Evolutionary conservation across 306 rosid genomes (phyloP).

Genomic region (Vigna angularis): DNA sequence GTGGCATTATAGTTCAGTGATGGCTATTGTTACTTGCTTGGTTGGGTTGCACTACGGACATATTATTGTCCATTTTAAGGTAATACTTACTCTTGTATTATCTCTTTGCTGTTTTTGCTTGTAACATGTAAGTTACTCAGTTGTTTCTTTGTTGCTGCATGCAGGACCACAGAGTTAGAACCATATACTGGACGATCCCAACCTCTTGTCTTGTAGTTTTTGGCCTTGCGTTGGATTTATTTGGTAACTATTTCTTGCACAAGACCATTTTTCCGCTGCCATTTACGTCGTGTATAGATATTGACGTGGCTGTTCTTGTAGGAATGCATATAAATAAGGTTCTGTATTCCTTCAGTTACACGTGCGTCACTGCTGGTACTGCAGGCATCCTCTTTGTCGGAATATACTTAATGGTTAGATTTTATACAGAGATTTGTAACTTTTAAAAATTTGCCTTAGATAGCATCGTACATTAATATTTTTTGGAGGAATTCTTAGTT

Average conservation of each 20-base stretch:
- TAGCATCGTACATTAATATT: no score
- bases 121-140: background rate
- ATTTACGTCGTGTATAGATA: slow-evolving; percentile 5
- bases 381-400: slow-evolving; percentile 80
- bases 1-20: slow-evolving; percentile 68
- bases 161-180: slow-evolving; percentile 83
- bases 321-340: slow-evolving; percentile 92
- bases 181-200: slow-evolving; percentile 77
- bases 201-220: slow-evolving; percentile 65
- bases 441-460: no score
- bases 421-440: background rate
- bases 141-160: slow-evolving; percentile 33
- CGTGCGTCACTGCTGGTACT: slow-evolving; percentile 84
- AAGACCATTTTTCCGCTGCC: background rate
- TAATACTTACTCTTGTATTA: slow-evolving; percentile 31
- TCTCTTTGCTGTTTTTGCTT: background rate
- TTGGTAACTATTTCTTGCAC: slow-evolving; percentile 53
- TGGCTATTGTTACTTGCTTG: slow-evolving; percentile 96
- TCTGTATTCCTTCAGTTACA: slow-evolving; percentile 86
- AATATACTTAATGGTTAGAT: slow-evolving; percentile 82
- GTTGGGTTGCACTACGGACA: slow-evolving; percentile 94
- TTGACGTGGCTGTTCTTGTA: slow-evolving; percentile 38
- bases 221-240: slow-evolving; percentile 70
- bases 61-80: slow-evolving; percentile 87
- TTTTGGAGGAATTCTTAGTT: background rate